A percentile compares a stretch with the other conserved stretches of the same genome.
These are phyloP conservation scores for Sporothrix humicola DNA, from an alignment of 2,329 filamentous ascomycete genomes.

Conservation along the genomic window DNA sequence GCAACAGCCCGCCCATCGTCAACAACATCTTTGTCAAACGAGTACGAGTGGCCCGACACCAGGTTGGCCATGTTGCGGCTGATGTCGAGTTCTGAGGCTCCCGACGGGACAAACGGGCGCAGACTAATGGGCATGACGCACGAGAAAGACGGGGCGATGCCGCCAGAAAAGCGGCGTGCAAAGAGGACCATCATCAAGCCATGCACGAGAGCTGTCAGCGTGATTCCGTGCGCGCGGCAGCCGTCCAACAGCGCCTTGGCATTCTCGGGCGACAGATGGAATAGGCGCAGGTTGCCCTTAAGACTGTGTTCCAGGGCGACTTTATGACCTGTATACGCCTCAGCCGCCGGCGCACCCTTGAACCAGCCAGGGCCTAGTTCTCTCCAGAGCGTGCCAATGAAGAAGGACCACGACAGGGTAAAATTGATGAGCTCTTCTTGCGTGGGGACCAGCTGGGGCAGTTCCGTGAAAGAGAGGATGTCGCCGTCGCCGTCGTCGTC, in stretches of 20 bases:
- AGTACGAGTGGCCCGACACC: constrained; percentile 47
- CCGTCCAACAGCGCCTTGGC: constrained; percentile 46
- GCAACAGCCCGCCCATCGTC: constrained; percentile 39
- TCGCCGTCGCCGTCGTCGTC: constrained; percentile 30
- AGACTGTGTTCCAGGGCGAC: constrained; percentile 48
- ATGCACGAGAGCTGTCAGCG: constrained; percentile 58
- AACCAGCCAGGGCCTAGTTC: constrained; percentile 51
- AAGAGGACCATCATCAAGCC: constrained; percentile 53
- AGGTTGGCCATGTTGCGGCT: constrained; percentile 48
- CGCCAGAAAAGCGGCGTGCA: constrained; percentile 46
- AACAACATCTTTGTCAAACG: constrained; percentile 41
- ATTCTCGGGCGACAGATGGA: constrained; percentile 45
- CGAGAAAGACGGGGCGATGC: constrained; percentile 46
- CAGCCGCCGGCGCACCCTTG: constrained; percentile 6
- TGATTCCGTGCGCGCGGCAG: constrained; percentile 51
- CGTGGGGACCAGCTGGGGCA: constrained; percentile 46
- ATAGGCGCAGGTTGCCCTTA: constrained; percentile 46
- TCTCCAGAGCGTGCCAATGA: constrained; percentile 50
- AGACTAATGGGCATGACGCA: constrained; percentile 54
- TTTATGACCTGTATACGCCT: constrained; percentile 49
- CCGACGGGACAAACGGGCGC: constrained; percentile 46
- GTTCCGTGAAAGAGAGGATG: constrained; percentile 44
- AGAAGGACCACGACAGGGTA: constrained; percentile 48
- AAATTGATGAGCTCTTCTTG: constrained; percentile 53
- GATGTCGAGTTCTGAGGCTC: constrained; percentile 41